These are phyloP conservation scores for Colletotrichum sojae DNA, from an alignment of 2,329 filamentous ascomycete species.

Conservation along the genomic window DNA sequence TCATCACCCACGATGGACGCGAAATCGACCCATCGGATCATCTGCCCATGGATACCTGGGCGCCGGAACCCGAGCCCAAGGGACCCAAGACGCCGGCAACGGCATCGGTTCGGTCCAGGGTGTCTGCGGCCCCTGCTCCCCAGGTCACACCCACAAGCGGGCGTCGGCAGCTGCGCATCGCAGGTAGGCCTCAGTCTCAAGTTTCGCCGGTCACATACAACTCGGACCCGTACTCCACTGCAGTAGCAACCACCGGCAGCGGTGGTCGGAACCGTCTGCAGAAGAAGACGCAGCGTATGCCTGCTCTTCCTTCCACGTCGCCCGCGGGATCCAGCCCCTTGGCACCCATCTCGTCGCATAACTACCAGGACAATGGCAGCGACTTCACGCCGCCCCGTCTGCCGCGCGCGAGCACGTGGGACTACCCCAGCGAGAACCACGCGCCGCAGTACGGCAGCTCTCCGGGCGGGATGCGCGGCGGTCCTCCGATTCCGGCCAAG, in stretches of 20 bases:
- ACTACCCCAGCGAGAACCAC: conserved; percentile 68
- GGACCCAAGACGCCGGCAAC: conserved; percentile 47
- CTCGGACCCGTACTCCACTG: conserved; percentile 48
- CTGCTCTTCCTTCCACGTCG: conserved; percentile 55
- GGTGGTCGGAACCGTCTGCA: conserved; percentile 73
- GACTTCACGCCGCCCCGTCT: conserved; percentile 60
- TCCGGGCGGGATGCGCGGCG: conserved; percentile 44
- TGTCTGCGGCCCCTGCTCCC: conserved; percentile 63
- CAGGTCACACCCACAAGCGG: conserved; percentile 66
- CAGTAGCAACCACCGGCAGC: conserved; percentile 48
- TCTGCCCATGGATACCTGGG: conserved; percentile 82
- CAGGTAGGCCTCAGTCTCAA: conserved; percentile 65
- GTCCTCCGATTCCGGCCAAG: conserved; percentile 79
- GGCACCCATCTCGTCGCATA: conserved; percentile 66
- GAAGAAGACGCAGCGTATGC: conserved; percentile 69
- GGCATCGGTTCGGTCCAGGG: conserved; percentile 49
- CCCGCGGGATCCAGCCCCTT: conserved; percentile 62
- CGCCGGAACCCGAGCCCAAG: conserved; percentile 78
- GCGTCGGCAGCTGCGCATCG: conserved; percentile 66
- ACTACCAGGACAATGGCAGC: conserved; percentile 60
- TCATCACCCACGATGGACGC: conserved; percentile 81
- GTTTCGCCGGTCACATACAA: conserved; percentile 50
- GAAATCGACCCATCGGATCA: conserved; percentile 87
- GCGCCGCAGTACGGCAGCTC: conserved; percentile 54
- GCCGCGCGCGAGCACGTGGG: conserved; percentile 65